Conservation (phyloP, 371 early-diverging fungal species). For the Mortierella sp. region DNA sequence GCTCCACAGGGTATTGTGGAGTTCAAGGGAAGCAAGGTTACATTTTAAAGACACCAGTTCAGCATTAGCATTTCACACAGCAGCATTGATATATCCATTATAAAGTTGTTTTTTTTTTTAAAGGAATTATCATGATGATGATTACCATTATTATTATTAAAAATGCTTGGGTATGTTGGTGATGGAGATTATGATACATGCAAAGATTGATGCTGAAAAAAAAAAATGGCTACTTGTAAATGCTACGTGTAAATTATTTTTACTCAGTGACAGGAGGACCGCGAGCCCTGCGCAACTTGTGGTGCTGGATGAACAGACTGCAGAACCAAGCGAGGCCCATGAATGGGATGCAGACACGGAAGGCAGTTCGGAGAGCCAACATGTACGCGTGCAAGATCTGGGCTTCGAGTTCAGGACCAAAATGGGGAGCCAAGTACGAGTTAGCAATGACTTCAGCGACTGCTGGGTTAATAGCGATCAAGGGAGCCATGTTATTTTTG, state of each 20-base stretch:
- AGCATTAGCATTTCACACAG: not conserved
- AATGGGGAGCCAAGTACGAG: slow-evolving; percentile 25
- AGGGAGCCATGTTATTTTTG: slow-evolving; percentile 27
- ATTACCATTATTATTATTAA: no score
- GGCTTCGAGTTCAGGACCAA: slow-evolving; percentile 36
- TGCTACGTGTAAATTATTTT: not conserved
- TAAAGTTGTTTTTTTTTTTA: not conserved
- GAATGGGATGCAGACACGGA: slow-evolving; percentile 67
- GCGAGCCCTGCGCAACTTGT: slow-evolving; percentile 31
- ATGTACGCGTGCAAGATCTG: slow-evolving; percentile 70
- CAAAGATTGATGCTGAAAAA: not conserved
- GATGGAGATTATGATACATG: not conserved
- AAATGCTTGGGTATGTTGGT: no score
- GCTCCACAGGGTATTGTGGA: slow-evolving; percentile 68
- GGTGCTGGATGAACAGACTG: slow-evolving; percentile 59
- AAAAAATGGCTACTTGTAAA: not conserved
- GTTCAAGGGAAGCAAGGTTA: slow-evolving; percentile 75
- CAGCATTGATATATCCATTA: not conserved
- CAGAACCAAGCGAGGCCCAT: slow-evolving; percentile 65
- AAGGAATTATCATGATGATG: not conserved
- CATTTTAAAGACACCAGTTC: slow-evolving; percentile 52
- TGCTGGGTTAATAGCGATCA: slow-evolving; percentile 9
- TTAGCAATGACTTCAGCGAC: slow-evolving; percentile 16
- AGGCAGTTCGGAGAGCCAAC: slow-evolving; percentile 68
- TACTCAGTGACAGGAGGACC: slow-evolving; percentile 33